Conservation (phyloP, 2,329 filamentous ascomycete genomes). For the Pseudogymnoascus sp. region DNA sequence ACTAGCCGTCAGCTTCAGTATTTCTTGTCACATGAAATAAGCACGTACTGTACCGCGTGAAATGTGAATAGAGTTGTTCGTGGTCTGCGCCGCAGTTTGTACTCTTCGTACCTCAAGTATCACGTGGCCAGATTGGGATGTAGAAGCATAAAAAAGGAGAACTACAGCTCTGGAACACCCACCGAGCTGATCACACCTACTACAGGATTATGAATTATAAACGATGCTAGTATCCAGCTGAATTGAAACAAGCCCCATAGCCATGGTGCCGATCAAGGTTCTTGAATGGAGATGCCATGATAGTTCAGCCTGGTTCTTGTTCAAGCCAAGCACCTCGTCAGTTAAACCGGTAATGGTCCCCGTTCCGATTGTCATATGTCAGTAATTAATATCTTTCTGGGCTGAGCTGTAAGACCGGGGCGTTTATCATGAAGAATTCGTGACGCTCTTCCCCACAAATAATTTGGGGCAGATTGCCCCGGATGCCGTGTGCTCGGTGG, state of each 20-base stretch:
- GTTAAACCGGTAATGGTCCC: neutral
- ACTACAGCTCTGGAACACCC: neutral
- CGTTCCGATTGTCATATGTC: neutral
- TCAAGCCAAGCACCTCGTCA: neutral
- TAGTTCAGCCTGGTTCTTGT: neutral
- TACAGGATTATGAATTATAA: neutral
- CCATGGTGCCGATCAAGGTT: neutral
- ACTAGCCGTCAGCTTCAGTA: neutral
- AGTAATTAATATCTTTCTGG: neutral
- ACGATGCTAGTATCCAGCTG: neutral
- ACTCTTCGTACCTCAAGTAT: neutral
- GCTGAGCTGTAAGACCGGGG: neutral
- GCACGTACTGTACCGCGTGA: neutral
- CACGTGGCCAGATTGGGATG: neutral
- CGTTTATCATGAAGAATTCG: neutral
- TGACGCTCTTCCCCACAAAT: slow-evolving; percentile 7
- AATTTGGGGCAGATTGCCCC: slow-evolving; percentile 5
- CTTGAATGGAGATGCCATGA: slow-evolving; percentile 1
- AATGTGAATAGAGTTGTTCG: neutral
- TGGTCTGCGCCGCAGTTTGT: neutral
- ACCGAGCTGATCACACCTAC: neutral
- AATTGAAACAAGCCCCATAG: neutral
- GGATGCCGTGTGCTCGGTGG: slow-evolving; percentile 1
- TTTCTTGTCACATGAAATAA: neutral
- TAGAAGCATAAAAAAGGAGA: neutral